Percentiles rank a stretch among this genome's conserved stretches.
Evolutionary conservation across 2,329 filamentous ascomycete species (phyloP).

Genomic region (Diaporthe sp.): DNA sequence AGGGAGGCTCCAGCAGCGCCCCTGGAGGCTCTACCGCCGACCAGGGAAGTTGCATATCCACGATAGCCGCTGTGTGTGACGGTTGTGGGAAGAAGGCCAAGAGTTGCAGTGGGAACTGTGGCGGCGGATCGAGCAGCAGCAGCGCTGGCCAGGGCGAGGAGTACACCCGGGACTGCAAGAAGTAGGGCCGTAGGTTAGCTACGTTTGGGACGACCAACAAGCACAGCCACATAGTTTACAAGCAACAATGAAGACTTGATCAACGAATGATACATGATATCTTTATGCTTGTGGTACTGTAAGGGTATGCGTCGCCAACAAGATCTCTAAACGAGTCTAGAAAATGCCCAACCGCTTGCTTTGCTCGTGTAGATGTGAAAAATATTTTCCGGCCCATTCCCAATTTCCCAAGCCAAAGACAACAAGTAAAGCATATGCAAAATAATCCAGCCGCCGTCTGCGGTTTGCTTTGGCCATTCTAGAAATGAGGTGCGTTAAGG

Average conservation of each 20-base stretch:
- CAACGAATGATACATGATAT: not conserved
- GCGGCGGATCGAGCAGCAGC: not conserved
- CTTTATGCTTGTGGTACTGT: not conserved
- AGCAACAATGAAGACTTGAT: not conserved
- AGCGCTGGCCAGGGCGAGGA: not conserved
- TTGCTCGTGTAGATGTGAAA: not conserved
- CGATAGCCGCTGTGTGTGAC: not conserved
- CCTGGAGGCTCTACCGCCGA: not conserved
- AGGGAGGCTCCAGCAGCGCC: not conserved
- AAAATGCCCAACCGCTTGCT: slow-evolving; percentile 8
- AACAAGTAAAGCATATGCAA: not conserved
- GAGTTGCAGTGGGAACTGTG: too few species aligned
- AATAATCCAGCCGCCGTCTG: not conserved
- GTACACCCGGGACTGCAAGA: not conserved
- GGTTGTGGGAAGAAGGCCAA: not conserved
- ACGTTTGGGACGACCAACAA: not conserved
- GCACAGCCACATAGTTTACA: not conserved
- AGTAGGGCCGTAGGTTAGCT: not conserved
- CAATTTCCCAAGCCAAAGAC: not conserved
- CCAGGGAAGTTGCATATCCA: not conserved
- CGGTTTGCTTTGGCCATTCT: not conserved
- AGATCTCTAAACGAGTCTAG: slow-evolving; percentile 1
- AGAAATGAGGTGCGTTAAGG: slow-evolving; percentile 69
- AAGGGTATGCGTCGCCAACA: slow-evolving; percentile 15
- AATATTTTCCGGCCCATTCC: not conserved